These are phyloP conservation scores for Thalassiosira livingstoniorum DNA, from an alignment of 352 stramenopile species.

Conservation along the genomic window DNA sequence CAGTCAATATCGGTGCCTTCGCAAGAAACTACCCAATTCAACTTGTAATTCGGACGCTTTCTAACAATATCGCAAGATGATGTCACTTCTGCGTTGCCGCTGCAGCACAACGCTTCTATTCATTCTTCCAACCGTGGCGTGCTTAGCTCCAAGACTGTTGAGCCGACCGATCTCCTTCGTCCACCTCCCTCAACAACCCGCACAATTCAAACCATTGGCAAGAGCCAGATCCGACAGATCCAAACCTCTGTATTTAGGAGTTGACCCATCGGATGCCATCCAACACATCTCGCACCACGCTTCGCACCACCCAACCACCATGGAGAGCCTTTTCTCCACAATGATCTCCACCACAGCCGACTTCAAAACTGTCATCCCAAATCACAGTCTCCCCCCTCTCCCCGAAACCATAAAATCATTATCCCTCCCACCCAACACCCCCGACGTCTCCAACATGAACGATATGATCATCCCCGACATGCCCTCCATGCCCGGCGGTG, in stretches of 20 bases:
- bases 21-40: too few species aligned
- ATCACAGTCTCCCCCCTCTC: constrained; percentile 43
- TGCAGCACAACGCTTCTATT: constrained; percentile 31
- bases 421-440: constrained; percentile 8
- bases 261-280: constrained; percentile 5
- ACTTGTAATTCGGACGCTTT: too few species aligned
- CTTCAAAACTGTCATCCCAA: constrained; percentile 18
- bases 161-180: background rate
- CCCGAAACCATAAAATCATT: constrained; percentile 55
- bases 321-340: constrained; percentile 1
- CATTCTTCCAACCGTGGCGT: constrained; percentile 29
- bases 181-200: too few species aligned
- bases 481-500: constrained; percentile 50
- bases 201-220: background rate
- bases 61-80: too few species aligned
- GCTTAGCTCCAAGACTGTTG: background rate
- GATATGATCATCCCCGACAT: constrained; percentile 55
- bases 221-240: too few species aligned
- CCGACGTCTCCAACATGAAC: background rate
- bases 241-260: background rate
- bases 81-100: constrained; percentile 14
- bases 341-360: background rate
- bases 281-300: background rate
- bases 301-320: constrained; percentile 1
- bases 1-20: too few species aligned